Base-by-base conservation (phyloP, 2,329 filamentous ascomycete species). In the Scytalidium sp. region DNA sequence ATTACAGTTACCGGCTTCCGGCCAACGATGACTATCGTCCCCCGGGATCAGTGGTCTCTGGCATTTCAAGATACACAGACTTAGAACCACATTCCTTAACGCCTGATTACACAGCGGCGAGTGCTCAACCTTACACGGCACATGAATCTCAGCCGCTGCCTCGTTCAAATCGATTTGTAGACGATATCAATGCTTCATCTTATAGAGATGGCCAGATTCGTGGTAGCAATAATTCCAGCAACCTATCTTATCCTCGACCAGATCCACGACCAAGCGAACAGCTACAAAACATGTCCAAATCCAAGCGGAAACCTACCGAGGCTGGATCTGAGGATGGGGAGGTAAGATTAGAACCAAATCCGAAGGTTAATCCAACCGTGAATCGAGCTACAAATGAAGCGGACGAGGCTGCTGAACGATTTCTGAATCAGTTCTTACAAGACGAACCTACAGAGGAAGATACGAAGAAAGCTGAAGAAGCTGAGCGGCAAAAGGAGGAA, bases 271-370 rank as follows among this genome's bases (percentile, higher is more conserved):
- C n/a, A 36, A 36, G 32, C 32, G 32, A 36, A n/a, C 32, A 36
- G 17, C 5, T 36, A 15, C 32, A 15, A 36, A n/a, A n/a, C 5
- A 36, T 4, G 15, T 9, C 44, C 54, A 29, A 52, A 47, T 40
- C 45, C 11, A 58, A 56, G 41, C 50, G 56, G 21, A 58, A 59
- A 10, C 51, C 53, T 46, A 47, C 49, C 19, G 62, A 64, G 15
- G 60, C 46, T 62, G 61, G 62, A n/a, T 69, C 67, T 4, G 67
- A 70, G 53, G 67, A 71, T 57, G 66, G 66, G 7, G 67, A 70
- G 52, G 54, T 70, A 9, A 56, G 57, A 36, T 59, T 50, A 40
- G 54, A 62, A 21, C 42, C 56, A 41, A 45, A 39, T 17, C 40
- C 51, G 7, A 45, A 49, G 13, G 49, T 46, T 39, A 52, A 51